Conservation (phyloP, 2,329 filamentous ascomycete genomes). For the Incumbomyces lentus region DNA sequence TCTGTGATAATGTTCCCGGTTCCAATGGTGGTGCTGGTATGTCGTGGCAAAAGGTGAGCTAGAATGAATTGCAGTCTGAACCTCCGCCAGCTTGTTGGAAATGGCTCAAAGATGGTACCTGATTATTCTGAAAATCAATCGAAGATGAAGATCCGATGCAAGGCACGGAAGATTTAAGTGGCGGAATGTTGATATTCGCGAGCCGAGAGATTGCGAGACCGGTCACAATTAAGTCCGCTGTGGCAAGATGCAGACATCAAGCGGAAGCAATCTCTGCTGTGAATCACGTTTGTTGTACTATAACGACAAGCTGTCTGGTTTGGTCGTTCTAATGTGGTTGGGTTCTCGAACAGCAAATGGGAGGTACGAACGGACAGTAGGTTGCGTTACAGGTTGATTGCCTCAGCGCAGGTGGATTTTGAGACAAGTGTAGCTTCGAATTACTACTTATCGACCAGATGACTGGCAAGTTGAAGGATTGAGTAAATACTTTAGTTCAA, state of each 20-base stretch:
- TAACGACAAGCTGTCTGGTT: slow-evolving; percentile 1
- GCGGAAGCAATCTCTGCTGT: slow-evolving; percentile 1
- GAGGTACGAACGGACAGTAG: background rate
- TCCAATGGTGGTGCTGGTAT: background rate
- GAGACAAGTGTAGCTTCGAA: background rate
- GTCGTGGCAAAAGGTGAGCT: background rate
- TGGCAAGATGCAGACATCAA: background rate
- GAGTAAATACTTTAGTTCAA: background rate
- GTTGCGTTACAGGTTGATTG: slow-evolving; percentile 6
- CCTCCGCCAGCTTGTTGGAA: slow-evolving; percentile 4
- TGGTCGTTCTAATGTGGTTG: slow-evolving; percentile 4
- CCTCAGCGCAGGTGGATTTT: background rate
- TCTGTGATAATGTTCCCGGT: background rate
- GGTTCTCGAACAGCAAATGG: slow-evolving; percentile 3
- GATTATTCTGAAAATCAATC: too few relatives aligned
- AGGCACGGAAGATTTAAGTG: too few relatives aligned
- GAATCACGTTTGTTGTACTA: background rate
- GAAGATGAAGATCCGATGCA: too few relatives aligned
- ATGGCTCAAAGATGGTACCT: too few relatives aligned
- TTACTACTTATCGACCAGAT: background rate
- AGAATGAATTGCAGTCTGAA: background rate
- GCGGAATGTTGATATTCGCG: too few relatives aligned
- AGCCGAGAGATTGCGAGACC: too few relatives aligned
- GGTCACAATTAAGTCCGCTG: background rate
- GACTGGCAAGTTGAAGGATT: slow-evolving; percentile 4